Percentiles rank a stretch among this genome's conserved stretches.
These are phyloP conservation scores for Polygonum aviculare DNA, from an alignment of 148 eudicot genomes.

Conservation along the genomic window DNA sequence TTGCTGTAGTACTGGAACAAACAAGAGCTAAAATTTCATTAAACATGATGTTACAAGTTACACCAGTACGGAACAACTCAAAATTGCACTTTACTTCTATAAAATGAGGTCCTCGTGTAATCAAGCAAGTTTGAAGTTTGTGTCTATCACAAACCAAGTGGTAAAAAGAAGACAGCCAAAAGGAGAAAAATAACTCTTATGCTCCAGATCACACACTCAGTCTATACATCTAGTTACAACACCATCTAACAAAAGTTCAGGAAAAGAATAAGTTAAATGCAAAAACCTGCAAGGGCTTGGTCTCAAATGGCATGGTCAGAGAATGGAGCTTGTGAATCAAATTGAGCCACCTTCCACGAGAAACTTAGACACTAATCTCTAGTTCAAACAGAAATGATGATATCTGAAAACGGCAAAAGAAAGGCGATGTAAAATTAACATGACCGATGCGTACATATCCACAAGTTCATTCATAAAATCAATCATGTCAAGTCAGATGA, in stretches of 20 bases:
- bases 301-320: constrained; percentile 2
- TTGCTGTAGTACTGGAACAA: not conserved
- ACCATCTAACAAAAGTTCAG: not conserved
- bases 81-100: not conserved
- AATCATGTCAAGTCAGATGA: not conserved
- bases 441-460: not conserved
- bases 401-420: not conserved
- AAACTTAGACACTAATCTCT: not conserved
- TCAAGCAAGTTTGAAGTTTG: not conserved
- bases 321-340: not conserved
- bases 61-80: not conserved
- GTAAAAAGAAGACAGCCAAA: too few species aligned
- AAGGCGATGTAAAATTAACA: not conserved
- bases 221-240: not conserved
- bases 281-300: constrained; percentile 12
- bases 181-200: not conserved
- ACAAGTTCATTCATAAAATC: not conserved
- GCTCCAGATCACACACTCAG: not conserved
- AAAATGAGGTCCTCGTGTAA: not conserved
- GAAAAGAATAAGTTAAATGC: not conserved
- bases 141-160: not conserved
- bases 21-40: not conserved
- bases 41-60: not conserved
- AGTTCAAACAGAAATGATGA: not conserved
- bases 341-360: too few species aligned